Evolutionary conservation across 2,329 filamentous ascomycete species (phyloP).

Genomic region (Talaromyces marneffei): DNA sequence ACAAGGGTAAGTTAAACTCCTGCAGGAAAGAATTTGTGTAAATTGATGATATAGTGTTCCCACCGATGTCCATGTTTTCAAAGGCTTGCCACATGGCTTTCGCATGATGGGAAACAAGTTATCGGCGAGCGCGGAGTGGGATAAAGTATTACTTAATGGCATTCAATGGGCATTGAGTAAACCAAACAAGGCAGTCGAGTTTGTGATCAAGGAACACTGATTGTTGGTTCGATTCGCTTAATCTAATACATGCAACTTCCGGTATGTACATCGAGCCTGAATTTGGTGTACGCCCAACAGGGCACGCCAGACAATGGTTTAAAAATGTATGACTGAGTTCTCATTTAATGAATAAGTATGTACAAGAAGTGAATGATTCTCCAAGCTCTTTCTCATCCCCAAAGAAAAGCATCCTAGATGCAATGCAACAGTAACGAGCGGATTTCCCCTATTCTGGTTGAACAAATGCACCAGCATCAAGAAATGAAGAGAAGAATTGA

Average conservation of each 20-base stretch:
- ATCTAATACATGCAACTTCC: no score
- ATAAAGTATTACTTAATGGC: conserved; percentile 25
- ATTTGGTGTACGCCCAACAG: no score
- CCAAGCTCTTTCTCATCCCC: not conserved
- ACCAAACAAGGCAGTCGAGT: not conserved
- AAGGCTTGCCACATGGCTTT: conserved; percentile 51
- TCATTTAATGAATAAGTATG: not conserved
- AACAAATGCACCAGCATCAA: not conserved
- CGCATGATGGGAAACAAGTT: conserved; percentile 26
- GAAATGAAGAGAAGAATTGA: not conserved
- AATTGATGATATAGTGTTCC: conserved; percentile 37
- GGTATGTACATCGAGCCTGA: no score
- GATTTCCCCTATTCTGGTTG: not conserved
- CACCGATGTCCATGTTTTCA: conserved; percentile 46
- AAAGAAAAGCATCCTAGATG: not conserved
- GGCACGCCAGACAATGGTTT: not conserved
- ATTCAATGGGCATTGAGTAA: conserved; percentile 17
- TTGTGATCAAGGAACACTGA: not conserved
- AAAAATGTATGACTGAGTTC: not conserved
- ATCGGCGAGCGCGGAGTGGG: conserved; percentile 26
- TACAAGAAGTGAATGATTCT: conserved; percentile 6
- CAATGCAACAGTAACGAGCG: conserved; percentile 5
- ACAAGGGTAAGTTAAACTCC: conserved; percentile 34
- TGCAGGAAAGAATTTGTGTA: no score
- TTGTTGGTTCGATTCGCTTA: no score